These are phyloP conservation scores for Rhododendron williamsianum DNA, from an alignment of 148 eudicot species.

Conservation along the genomic window DNA sequence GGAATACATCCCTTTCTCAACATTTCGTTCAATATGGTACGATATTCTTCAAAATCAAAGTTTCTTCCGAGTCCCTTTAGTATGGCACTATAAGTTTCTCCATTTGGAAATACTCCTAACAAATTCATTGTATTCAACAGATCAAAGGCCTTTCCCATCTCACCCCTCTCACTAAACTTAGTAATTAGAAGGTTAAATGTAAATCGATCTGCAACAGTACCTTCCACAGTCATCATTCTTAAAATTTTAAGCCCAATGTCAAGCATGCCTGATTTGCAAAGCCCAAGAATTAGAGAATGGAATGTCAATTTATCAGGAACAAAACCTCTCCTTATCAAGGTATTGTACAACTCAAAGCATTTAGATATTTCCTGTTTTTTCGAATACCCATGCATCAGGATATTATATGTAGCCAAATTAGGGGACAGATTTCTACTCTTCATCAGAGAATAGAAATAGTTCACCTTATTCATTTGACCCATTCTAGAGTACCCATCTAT, in stretches of 20 bases:
- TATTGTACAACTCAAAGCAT: constrained; percentile 44
- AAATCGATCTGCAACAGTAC: constrained; percentile 41
- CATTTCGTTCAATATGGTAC: constrained; percentile 52
- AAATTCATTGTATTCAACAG: constrained; percentile 46
- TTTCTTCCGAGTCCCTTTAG: constrained; percentile 45
- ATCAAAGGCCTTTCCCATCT: constrained; percentile 54
- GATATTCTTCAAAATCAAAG: constrained; percentile 38
- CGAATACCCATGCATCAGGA: constrained; percentile 73
- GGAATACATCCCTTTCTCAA: constrained; percentile 51
- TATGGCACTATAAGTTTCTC: constrained; percentile 50
- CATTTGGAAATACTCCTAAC: constrained; percentile 39
- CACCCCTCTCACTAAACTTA: constrained; percentile 44
- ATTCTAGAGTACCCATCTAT: constrained; percentile 69
- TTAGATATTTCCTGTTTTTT: constrained; percentile 41
- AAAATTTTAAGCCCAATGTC: constrained; percentile 65
- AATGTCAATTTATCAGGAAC: constrained; percentile 62
- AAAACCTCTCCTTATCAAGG: constrained; percentile 39
- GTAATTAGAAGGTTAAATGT: constrained; percentile 59
- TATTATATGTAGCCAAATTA: constrained; percentile 69
- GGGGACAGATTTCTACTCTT: constrained; percentile 25
- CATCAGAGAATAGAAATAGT: constrained; percentile 38
- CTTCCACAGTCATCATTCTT: constrained; percentile 49
- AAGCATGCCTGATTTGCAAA: constrained; percentile 46
- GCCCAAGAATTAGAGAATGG: constrained; percentile 58
- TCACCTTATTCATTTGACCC: constrained; percentile 45